Percentiles rank a stretch among this genome's conserved stretches.
phyloP scores from a whole-genome alignment of 805 yeast genomes.

The Ogataea neopini region DNA sequence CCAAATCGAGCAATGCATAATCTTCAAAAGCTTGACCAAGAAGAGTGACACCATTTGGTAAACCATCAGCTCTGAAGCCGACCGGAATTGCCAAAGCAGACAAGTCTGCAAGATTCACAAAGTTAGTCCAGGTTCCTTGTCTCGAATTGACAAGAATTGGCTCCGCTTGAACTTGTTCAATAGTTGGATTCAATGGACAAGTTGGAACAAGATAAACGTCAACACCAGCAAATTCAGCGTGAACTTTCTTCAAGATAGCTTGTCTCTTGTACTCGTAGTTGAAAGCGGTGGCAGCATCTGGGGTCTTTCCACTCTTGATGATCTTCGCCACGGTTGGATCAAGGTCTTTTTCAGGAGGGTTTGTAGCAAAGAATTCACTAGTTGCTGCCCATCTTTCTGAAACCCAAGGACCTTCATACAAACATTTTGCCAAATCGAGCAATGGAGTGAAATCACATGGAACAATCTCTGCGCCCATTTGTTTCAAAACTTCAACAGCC shows the following conservation, averaged over 20 bases:
- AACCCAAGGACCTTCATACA: constrained; percentile 99
- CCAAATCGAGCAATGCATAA: constrained; percentile 83
- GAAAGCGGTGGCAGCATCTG: constrained; percentile 81
- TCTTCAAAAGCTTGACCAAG: constrained; percentile 83
- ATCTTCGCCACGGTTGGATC: constrained; percentile 84
- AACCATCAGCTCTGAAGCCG: constrained; percentile 83
- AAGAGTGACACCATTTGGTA: constrained; percentile 89
- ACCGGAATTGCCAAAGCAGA: constrained; percentile 91
- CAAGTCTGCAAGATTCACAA: constrained; percentile 90
- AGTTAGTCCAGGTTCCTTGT: constrained; percentile 98
- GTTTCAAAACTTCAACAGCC: constrained; percentile 57
- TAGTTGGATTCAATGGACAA: constrained; percentile 87
- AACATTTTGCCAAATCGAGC: constrained; percentile 77
- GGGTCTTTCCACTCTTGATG: constrained; percentile 74
- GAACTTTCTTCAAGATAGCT: constrained; percentile 68
- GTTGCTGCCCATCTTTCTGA: constrained; percentile 90
- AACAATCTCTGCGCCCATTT: constrained; percentile 58
- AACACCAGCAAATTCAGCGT: constrained; percentile 51
- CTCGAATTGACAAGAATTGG: constrained; percentile 82
- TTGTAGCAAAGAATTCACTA: constrained; percentile 65
- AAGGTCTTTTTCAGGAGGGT: constrained; percentile 67
- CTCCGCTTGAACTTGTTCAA: constrained; percentile 68
- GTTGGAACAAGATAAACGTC: constrained; percentile 91
- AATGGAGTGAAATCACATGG: constrained; percentile 74
- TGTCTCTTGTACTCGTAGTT: constrained; percentile 86